Evolutionary conservation across 2,329 filamentous ascomycete genomes (phyloP).

Genomic region (Trichoderma cornu-damae): DNA sequence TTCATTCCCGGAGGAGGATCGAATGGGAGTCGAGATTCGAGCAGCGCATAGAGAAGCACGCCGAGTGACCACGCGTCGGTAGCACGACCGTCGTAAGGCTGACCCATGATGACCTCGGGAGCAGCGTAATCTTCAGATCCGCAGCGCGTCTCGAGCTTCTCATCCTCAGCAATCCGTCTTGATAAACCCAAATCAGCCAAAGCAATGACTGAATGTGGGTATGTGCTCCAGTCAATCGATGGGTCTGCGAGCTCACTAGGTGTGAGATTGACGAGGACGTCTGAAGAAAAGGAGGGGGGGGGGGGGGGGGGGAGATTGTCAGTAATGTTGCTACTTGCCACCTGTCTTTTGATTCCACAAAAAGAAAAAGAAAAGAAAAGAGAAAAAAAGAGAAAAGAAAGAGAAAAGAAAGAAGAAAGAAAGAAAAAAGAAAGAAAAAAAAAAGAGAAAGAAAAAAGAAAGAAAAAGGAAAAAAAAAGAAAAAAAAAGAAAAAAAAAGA

Average conservation of each 20-base stretch:
- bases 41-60: slow-evolving; percentile 84
- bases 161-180: slow-evolving; percentile 75
- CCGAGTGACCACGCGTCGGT: slow-evolving; percentile 95
- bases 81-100: slow-evolving; percentile 85
- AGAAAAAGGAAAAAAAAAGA: too few relatives aligned
- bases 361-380: too few relatives aligned
- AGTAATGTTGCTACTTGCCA: background rate
- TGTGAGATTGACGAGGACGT: slow-evolving; percentile 85
- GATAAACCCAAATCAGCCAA: slow-evolving; percentile 90
- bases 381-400: too few relatives aligned
- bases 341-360: too few relatives aligned
- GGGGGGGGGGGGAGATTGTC: too few relatives aligned
- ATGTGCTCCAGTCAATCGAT: slow-evolving; percentile 63
- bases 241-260: slow-evolving; percentile 59
- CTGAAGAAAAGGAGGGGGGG: too few relatives aligned
- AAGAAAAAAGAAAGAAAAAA: too few relatives aligned
- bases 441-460: too few relatives aligned
- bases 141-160: slow-evolving; percentile 87
- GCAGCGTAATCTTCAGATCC: slow-evolving; percentile 97
- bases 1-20: slow-evolving; percentile 79
- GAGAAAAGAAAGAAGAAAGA: too few relatives aligned
- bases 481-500: too few relatives aligned
- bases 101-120: slow-evolving; percentile 91
- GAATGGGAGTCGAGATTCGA: slow-evolving; percentile 90
- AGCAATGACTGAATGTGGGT: slow-evolving; percentile 79